Base-by-base conservation (phyloP, 73 alveolate species). In the Tetrahymena malaccensis region DNA sequence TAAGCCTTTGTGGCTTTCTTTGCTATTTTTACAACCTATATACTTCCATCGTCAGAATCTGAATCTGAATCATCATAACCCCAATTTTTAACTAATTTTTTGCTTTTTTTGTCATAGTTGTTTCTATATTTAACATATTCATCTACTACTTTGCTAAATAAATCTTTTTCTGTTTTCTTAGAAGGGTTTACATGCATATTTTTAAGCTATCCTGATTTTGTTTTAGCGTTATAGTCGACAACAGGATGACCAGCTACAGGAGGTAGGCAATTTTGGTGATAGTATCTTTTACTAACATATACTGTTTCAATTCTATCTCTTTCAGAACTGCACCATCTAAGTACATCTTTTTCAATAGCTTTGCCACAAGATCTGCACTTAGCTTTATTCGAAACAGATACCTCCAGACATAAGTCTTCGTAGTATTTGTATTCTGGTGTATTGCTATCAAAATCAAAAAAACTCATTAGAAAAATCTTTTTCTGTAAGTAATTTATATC, bases 201-300 rank as follows among this genome's bases (percentile, higher is more conserved):
- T 43, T 85, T 85, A 25, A 85, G 55, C 19, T 22, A 8, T 34
- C 94, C 94, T 27, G 94, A 10, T 33, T 85, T 19, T n/a, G 58
- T 85, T 85, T 85, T 85, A 38, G 55, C 21, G 27, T 43, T 33
- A 85, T 85, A 85, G 1, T 85, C 58, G 22, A 85, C 94, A 21
- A 43, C 27, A 17, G 94, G 94, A 85, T 85, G 94, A 31, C 94
- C 94, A 38, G 94, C 94, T 85, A 38, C 55, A 11, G 56, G 56
- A 4, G 94, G 94, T 85, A 85, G 19, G n/a, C 94, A 85, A 34
- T 85, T 85, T 85, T 85, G n/a, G n/a, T 85, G 94, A 85, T 85
- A 85, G 34, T 38, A 85, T 43, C 94, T 25, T 21, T 85, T 43
- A 43, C 94, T 85, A 4, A 85, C 94, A 33, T 85, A 85, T 0